Evolutionary conservation across 495 filamentous ascomycete genomes (phyloP), one percentile per base, ranked within the genome.

Genomic region (Aspergillus saccharolyticus): DNA sequence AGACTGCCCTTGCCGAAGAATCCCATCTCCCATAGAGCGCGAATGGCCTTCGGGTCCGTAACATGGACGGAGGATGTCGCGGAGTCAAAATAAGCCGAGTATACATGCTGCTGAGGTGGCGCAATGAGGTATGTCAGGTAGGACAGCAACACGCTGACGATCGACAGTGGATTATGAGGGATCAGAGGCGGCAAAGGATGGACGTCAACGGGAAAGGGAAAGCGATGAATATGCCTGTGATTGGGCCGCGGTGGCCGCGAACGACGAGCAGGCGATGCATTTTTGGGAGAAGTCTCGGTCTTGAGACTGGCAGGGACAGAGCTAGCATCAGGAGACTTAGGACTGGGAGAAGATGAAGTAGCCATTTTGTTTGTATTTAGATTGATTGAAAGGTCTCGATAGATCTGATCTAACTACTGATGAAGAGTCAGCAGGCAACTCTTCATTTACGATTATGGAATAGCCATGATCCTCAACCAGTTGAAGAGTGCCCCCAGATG

Each of bases 1-100:
- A 97, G 77, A 53, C 75, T 90, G 48, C 94, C 94, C 71, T 96
- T 97, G 44, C 94, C 94, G 69, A 90, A 99, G 72, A 97, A 97
- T 1, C 94, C 94, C 67, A 89, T 86, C 68, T 96, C 88, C 94
- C 94, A 99, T 24, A 99, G 74, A 9, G 85, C 88, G 42, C 86
- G 81, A 48, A 95, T 85, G 1, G 89, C 82, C 33, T 75, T 76
- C 44, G 82, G 74, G 64, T 96, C 88, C 12, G 85, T 90, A 39
- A 99, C 83, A 70, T 97, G 91, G 3, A 97, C 80, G 3, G 91
- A 90, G 3, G 87, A 80, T 14, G 91, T 95, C 55, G 86, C 84
- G 1, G 80, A 72, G 39, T 89, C 89, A 76, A 93, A 96, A 62
- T 82, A 80, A 33, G 85, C 91, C 44, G 82, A 76, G 66, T 95